Conservation (phyloP, 176 grass and related monocot genomes). For the Urochloa ruziziensis region DNA sequence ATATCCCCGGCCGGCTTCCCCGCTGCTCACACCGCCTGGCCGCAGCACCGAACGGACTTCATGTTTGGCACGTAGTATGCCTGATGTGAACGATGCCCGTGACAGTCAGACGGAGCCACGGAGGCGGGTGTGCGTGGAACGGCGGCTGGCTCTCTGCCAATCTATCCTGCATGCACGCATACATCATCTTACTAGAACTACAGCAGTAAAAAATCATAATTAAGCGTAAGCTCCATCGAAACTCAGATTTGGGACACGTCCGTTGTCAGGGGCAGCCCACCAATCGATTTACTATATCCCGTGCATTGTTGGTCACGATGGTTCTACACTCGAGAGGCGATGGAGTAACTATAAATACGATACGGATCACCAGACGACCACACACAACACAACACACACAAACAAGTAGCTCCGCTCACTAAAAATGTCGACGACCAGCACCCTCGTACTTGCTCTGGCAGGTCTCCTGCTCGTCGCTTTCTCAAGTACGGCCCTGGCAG, state of each 20-base stretch:
- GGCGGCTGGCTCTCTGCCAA: not conserved
- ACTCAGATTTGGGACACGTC: not conserved
- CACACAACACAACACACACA: not conserved
- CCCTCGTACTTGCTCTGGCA: constrained; percentile 11
- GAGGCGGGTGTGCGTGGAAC: not conserved
- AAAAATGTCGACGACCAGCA: not conserved
- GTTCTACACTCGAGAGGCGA: too few relatives aligned
- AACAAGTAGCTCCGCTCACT: too few relatives aligned
- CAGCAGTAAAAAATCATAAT: not conserved
- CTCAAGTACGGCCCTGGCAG: not conserved
- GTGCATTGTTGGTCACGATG: not conserved
- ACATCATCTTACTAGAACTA: not conserved
- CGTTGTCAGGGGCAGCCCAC: too few relatives aligned
- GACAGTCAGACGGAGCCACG: not conserved
- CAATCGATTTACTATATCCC: not conserved
- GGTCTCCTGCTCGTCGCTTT: not conserved
- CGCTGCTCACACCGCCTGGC: too few relatives aligned
- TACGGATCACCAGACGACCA: not conserved
- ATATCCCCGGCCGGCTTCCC: too few relatives aligned
- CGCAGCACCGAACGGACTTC: not conserved
- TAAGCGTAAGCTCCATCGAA: not conserved
- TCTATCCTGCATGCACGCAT: not conserved
- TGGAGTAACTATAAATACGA: not conserved
- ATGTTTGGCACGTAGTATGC: not conserved
- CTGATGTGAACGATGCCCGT: too few relatives aligned